Percentiles rank a stretch among this genome's conserved stretches.
phyloP scores from a whole-genome alignment of 257 asterid genomes.

The Solanum lignicaule region DNA sequence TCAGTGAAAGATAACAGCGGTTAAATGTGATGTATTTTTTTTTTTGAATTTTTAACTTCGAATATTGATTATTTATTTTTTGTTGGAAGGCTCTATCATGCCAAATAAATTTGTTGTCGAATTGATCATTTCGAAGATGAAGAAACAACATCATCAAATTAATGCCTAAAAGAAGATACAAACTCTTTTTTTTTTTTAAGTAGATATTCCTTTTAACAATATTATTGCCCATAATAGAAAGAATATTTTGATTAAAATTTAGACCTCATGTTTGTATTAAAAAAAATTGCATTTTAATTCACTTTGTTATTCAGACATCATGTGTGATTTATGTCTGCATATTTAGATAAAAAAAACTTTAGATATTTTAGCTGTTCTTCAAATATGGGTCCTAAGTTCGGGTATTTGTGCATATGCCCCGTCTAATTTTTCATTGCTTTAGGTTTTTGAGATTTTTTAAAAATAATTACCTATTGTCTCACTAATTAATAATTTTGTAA shows the following conservation, averaged over 20 bases:
- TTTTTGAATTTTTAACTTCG: too few species aligned
- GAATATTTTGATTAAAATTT: neutral
- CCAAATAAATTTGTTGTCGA: neutral
- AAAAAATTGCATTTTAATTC: rapidly evolving
- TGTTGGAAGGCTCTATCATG: neutral
- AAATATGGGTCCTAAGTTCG: neutral
- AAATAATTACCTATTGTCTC: neutral
- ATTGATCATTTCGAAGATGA: neutral
- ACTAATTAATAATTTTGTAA: too few species aligned
- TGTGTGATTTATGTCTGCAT: neutral
- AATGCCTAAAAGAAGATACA: neutral
- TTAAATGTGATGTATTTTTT: neutral
- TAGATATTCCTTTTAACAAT: neutral
- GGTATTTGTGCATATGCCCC: neutral
- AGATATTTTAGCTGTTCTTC: neutral
- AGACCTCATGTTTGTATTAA: neutral
- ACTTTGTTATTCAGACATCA: neutral
- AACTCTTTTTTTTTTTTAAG: too few species aligned
- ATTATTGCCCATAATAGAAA: rapidly evolving
- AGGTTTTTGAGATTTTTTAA: neutral
- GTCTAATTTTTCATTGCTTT: neutral
- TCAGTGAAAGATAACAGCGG: rapidly evolving
- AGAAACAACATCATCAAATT: neutral
- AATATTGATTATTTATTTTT: neutral
- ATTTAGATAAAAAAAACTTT: neutral